Conservation (phyloP, 352 stramenopile species). For the Phytopythium kandeliae region DNA sequence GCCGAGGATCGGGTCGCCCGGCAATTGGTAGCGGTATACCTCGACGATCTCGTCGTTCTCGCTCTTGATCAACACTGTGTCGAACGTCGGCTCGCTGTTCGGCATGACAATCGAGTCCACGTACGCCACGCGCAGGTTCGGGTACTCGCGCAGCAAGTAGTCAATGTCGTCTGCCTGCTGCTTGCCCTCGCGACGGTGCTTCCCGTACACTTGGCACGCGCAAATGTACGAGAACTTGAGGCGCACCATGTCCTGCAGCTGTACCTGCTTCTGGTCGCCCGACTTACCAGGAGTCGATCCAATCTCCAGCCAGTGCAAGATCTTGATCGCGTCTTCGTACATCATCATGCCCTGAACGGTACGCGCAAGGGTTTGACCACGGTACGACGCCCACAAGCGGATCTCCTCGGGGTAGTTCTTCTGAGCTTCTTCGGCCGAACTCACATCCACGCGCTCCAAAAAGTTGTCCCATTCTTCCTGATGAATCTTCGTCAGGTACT, state of each 20-base stretch:
- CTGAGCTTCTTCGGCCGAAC: conserved; percentile 61
- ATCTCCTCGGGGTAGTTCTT: conserved; percentile 70
- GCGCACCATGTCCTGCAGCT: conserved; percentile 80
- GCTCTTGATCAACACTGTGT: conserved; percentile 77
- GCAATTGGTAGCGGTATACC: conserved; percentile 76
- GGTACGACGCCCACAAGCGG: conserved; percentile 76
- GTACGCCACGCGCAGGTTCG: conserved; percentile 82
- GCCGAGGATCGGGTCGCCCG: conserved; percentile 75
- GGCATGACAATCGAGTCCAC: conserved; percentile 57
- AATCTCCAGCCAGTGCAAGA: conserved; percentile 82
- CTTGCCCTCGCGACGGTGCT: conserved; percentile 61
- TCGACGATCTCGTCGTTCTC: conserved; percentile 67
- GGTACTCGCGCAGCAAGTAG: conserved; percentile 72
- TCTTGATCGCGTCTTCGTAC: conserved; percentile 86
- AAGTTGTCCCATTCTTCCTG: conserved; percentile 86
- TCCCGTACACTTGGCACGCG: conserved; percentile 80
- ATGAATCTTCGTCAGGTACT: conserved; percentile 83
- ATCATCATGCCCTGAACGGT: conserved; percentile 86
- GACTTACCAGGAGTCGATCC: conserved; percentile 56
- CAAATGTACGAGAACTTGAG: conserved; percentile 87
- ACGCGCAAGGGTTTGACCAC: conserved; percentile 70
- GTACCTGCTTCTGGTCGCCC: conserved; percentile 70
- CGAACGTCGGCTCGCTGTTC: conserved; percentile 39
- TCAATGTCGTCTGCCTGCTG: conserved; percentile 77
- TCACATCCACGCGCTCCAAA: conserved; percentile 75